These are phyloP conservation scores for Ochromonas danica DNA, from an alignment of 108 stramenopile species.

Conservation along the genomic window DNA sequence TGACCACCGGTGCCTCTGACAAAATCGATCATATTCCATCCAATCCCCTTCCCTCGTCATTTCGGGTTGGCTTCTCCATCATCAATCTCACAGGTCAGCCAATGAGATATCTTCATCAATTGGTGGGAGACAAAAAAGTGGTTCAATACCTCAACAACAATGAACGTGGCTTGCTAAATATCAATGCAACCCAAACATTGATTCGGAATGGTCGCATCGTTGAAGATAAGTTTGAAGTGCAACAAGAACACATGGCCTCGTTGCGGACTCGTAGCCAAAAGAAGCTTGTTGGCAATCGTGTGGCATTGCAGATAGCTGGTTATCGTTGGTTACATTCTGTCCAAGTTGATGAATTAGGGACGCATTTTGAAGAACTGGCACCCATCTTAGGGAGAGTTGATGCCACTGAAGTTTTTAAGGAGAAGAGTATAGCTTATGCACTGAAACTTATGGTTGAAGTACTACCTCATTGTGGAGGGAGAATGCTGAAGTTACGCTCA, in stretches of 20 bases:
- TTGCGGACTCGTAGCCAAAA: slow-evolving; percentile 24
- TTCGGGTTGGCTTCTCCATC: slow-evolving; percentile 81
- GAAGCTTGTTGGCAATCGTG: slow-evolving; percentile 55
- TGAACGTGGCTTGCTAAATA: slow-evolving; percentile 66
- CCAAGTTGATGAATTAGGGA: slow-evolving; percentile 75
- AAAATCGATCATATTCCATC: slow-evolving; percentile 7
- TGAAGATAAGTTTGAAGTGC: slow-evolving; percentile 80
- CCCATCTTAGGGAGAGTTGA: slow-evolving; percentile 63
- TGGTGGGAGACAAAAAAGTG: slow-evolving; percentile 48
- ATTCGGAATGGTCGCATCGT: slow-evolving; percentile 69
- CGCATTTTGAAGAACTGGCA: slow-evolving; percentile 64
- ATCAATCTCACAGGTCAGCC: slow-evolving; percentile 80
- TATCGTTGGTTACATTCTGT: slow-evolving; percentile 78
- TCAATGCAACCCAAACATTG: slow-evolving; percentile 77
- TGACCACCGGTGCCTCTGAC: no score
- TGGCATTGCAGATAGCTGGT: slow-evolving; percentile 83
- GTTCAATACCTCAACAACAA: slow-evolving; percentile 73
- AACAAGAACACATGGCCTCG: slow-evolving; percentile 35
- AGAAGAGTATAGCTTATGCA: slow-evolving; percentile 76
- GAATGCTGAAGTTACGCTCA: neutral
- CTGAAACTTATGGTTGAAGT: slow-evolving; percentile 79
- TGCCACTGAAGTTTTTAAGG: slow-evolving; percentile 57
- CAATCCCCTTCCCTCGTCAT: slow-evolving; percentile 57
- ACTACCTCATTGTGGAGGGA: slow-evolving; percentile 61
- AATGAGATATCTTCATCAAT: slow-evolving; percentile 70